Percentiles rank a stretch among this genome's conserved stretches.
Evolutionary conservation across 208 protist genomes (phyloP).

Genomic region (Sergeia podlipaevii): DNA sequence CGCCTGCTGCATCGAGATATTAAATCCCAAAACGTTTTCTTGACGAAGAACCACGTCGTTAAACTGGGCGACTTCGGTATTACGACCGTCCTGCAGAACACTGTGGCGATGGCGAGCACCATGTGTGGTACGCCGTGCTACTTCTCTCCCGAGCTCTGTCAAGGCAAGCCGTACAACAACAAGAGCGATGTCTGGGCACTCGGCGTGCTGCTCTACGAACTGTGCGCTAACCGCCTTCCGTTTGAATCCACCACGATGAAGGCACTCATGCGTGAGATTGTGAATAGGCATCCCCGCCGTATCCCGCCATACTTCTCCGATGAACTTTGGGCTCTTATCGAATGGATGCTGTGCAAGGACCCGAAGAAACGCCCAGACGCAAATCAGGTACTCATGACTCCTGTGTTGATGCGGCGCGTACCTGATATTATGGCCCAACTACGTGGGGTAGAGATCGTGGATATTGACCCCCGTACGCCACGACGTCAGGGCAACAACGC

Average conservation of each 20-base stretch:
- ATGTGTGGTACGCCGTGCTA: constrained; percentile 96
- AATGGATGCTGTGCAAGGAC: constrained; percentile 79
- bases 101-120: constrained; percentile 88
- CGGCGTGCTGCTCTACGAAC: constrained; percentile 87
- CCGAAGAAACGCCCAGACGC: constrained; percentile 76
- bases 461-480: constrained; percentile 1
- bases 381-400: constrained; percentile 58
- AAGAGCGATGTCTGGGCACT: constrained; percentile 93
- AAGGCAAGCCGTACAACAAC: constrained; percentile 92
- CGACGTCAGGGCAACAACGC: background rate
- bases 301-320: constrained; percentile 69
- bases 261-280: constrained; percentile 83
- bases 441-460: constrained; percentile 1
- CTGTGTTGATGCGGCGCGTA: constrained; percentile 61
- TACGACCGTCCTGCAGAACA: constrained; percentile 82
- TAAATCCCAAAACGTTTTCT: constrained; percentile 92
- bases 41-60: constrained; percentile 77
- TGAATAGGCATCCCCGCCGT: constrained; percentile 60
- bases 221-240: constrained; percentile 69
- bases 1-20: constrained; percentile 92
- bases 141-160: constrained; percentile 93
- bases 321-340: constrained; percentile 69
- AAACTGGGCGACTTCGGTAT: constrained; percentile 94
- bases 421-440: constrained; percentile 69
- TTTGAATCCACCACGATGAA: constrained; percentile 87